Percentiles rank a stretch among this genome's conserved stretches.
Evolutionary conservation across 2,329 filamentous ascomycete genomes (phyloP).

Genomic region (Sporothrix curviconia): DNA sequence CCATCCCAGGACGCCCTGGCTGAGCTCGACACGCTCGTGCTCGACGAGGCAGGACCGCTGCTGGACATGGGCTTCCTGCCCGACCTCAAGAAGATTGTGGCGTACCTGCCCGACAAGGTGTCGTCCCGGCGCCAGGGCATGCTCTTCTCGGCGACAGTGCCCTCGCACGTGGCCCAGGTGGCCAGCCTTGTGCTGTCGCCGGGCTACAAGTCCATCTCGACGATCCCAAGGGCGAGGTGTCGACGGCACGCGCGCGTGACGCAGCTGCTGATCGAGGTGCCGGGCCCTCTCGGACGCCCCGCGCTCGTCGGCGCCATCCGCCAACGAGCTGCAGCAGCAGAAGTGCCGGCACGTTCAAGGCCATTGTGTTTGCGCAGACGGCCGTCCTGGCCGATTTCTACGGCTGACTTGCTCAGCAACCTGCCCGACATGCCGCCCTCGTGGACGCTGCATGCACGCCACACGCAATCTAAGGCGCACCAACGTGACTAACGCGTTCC

Average conservation of each 20-base stretch:
- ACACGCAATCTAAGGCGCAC: constrained; percentile 45
- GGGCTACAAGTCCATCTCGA: constrained; percentile 75
- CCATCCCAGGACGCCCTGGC: constrained; percentile 60
- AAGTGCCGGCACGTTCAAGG: constrained; percentile 59
- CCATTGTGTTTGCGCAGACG: constrained; percentile 71
- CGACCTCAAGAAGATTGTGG: constrained; percentile 69
- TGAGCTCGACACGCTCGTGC: constrained; percentile 67
- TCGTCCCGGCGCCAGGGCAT: constrained; percentile 61
- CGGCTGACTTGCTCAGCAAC: constrained; percentile 36
- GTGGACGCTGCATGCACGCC: constrained; percentile 44
- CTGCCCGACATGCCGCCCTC: constrained; percentile 37
- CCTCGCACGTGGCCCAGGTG: constrained; percentile 68
- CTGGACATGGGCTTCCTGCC: constrained; percentile 82
- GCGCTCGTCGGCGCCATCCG: constrained; percentile 52
- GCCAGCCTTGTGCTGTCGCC: constrained; percentile 62
- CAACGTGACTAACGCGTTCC: constrained; percentile 56
- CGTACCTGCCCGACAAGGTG: constrained; percentile 57
- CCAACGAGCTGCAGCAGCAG: constrained; percentile 19
- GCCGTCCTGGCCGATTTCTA: constrained; percentile 48
- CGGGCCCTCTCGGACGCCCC: constrained; percentile 61
- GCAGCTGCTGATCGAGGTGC: constrained; percentile 61
- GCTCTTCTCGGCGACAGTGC: constrained; percentile 81
- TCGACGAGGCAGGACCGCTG: constrained; percentile 76
- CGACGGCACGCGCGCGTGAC: constrained; percentile 71
- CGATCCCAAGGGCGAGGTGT: constrained; percentile 67